phyloP scores from a whole-genome alignment of 169 alveolate genomes.

The Condylostoma magnum region DNA sequence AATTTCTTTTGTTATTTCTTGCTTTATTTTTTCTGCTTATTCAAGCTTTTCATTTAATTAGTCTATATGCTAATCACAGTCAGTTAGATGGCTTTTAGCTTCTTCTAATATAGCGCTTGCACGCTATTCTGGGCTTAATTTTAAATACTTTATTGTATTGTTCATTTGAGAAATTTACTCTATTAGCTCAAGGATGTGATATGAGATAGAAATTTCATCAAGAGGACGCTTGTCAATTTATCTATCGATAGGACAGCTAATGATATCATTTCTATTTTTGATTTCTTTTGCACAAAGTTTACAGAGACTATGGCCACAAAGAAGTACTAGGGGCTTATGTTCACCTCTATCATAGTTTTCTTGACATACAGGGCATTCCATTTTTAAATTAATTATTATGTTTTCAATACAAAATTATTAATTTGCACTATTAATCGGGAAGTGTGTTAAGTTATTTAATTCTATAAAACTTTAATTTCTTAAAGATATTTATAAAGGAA shows the following conservation, averaged over 20 bases:
- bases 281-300: slow-evolving; percentile 4
- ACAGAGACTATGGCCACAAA: slow-evolving; percentile 25
- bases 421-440: too few relatives aligned
- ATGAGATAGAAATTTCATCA: slow-evolving; percentile 3
- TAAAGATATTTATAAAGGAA: too few relatives aligned
- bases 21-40: not conserved
- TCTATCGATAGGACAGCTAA: slow-evolving; percentile 15
- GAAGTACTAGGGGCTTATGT: slow-evolving; percentile 7
- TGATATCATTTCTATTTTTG: not conserved
- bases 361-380: slow-evolving; percentile 18
- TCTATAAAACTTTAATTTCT: too few relatives aligned
- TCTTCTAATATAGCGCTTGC: not conserved
- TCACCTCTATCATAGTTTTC: not conserved
- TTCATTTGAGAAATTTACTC: slow-evolving; percentile 10
- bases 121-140: not conserved
- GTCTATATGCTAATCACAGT: not conserved
- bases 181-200: slow-evolving; percentile 18
- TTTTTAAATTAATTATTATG: too few relatives aligned
- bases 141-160: not conserved
- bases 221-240: slow-evolving; percentile 4
- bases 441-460: too few relatives aligned
- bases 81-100: not conserved
- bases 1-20: not conserved
- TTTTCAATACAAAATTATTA: too few relatives aligned
- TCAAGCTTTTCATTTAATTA: not conserved